Evolutionary conservation across 164 flowering plant species (phyloP).

Genomic region (Cinnamomum chago): DNA sequence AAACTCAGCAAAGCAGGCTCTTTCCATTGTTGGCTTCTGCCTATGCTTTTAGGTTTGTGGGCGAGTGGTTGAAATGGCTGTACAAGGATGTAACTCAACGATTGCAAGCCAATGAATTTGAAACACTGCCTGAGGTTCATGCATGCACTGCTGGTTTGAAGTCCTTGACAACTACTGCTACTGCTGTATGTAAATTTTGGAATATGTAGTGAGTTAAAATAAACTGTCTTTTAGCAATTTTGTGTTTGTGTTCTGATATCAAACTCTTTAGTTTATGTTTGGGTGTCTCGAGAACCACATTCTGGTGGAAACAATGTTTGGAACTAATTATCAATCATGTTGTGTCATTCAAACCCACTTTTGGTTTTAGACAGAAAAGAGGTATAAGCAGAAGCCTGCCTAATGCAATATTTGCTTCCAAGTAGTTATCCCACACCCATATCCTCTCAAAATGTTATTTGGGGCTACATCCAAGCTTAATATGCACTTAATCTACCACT

Average conservation of each 20-base stretch:
- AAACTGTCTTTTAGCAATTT: too few relatives aligned
- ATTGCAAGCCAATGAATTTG: constrained; percentile 80
- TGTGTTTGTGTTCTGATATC: not conserved
- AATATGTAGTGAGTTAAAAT: too few relatives aligned
- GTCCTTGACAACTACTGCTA: constrained; percentile 83
- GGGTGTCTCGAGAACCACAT: not conserved
- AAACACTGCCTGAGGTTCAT: constrained; percentile 98
- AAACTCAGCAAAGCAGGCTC: constrained; percentile 95
- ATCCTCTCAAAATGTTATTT: not conserved
- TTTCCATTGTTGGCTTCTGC: constrained; percentile 98
- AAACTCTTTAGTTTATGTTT: not conserved
- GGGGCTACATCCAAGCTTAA: not conserved
- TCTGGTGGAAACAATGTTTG: not conserved
- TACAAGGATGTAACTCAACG: constrained; percentile 89
- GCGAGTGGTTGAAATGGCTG: constrained; percentile 94
- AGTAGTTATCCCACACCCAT: not conserved
- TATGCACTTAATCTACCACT: not conserved
- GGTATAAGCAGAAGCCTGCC: not conserved
- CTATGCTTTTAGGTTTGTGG: constrained; percentile 93
- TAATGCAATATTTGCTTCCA: not conserved
- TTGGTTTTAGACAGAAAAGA: not conserved
- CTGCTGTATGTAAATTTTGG: constrained; percentile 63
- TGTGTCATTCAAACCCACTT: not conserved
- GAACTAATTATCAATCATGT: not conserved
- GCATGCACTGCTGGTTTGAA: constrained; percentile 99